A percentile compares a stretch with the other conserved stretches of the same genome.
These are phyloP conservation scores for Phialocephala subalpina DNA, from an alignment of 2,329 filamentous ascomycete species.

Conservation along the genomic window DNA sequence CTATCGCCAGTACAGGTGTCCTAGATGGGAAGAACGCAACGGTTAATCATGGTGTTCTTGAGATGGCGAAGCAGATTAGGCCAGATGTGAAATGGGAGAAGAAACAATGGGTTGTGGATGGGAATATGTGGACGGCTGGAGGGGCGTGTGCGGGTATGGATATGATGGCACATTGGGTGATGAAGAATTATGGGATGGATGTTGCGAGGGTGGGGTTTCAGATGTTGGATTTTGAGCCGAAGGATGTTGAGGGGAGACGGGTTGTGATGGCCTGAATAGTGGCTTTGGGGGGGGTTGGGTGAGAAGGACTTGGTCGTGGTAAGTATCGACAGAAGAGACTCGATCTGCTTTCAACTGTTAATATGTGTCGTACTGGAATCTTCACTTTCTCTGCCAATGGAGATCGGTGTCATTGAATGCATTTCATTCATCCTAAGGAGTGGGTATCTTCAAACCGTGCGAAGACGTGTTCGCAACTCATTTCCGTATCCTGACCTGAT, in stretches of 20 bases:
- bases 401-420: not conserved
- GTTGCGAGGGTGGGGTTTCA: constrained; percentile 11
- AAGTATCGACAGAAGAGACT: too few species aligned
- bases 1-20: constrained; percentile 44
- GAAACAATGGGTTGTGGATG: constrained; percentile 52
- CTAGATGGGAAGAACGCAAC: constrained; percentile 52
- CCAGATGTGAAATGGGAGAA: constrained; percentile 52
- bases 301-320: too few species aligned
- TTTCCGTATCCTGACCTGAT: not conserved
- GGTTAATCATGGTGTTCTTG: constrained; percentile 47
- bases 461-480: not conserved
- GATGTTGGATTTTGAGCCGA: constrained; percentile 29
- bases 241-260: constrained; percentile 10
- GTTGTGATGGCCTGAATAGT: not conserved
- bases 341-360: too few species aligned
- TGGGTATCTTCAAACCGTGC: constrained; percentile 10
- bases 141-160: constrained; percentile 48
- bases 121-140: constrained; percentile 53
- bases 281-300: too few species aligned
- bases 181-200: constrained; percentile 26
- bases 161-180: constrained; percentile 33
- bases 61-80: constrained; percentile 40
- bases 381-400: too few species aligned
- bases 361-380: too few species aligned
- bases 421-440: constrained; percentile 8